Evolutionary conservation across 2,329 filamentous ascomycete genomes (phyloP), one percentile per base, ranked within the genome.

Genomic region (Phoma sp.): DNA sequence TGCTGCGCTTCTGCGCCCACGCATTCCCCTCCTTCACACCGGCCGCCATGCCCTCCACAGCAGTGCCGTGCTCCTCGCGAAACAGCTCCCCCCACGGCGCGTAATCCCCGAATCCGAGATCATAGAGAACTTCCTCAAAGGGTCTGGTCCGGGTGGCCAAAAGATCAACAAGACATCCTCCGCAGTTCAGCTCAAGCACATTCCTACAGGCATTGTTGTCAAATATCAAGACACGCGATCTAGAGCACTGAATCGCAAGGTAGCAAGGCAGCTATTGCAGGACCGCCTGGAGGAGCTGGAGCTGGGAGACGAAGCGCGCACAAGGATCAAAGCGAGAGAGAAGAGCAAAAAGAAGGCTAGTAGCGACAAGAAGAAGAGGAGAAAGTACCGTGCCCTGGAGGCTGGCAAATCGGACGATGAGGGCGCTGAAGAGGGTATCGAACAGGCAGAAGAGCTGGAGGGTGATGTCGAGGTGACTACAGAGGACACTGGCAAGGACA

Each of bases 131-230:
- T 98, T 96, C 77, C 82, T 99, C 56, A 96, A 95, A 73, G 95
- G 95, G 66, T 90, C 86, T 64, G 95, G 95, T 1, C 93, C 95
- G 0, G 95, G 95, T 20, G 95, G 95, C 0, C 95, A 99, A 73
- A 97, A 97, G 74, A 98, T 98, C 78, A 99, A 99, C 78, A 99
- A 99, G 85, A 99, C 95, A 21, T 92, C 88, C 61, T 97, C 91
- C 0, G 93, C 93, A 30, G 93, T 97, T 2, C 95, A 99, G 74
- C 82, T 99, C 29, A 95, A 89, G 64, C 95, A 99, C 75, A 78
- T 90, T 14, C 92, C 93, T 5, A 96, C 93, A 0, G 93, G 93
- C 57, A 86, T 97, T 47, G 93, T 98, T 12, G 85, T 99, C 59
- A 99, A 99, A 78, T 93, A 87, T 50, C 95, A 99, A 77, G 92